Base-by-base conservation (phyloP, 192 early-diverging fungal species). In the Geosiphon pyriformis region DNA sequence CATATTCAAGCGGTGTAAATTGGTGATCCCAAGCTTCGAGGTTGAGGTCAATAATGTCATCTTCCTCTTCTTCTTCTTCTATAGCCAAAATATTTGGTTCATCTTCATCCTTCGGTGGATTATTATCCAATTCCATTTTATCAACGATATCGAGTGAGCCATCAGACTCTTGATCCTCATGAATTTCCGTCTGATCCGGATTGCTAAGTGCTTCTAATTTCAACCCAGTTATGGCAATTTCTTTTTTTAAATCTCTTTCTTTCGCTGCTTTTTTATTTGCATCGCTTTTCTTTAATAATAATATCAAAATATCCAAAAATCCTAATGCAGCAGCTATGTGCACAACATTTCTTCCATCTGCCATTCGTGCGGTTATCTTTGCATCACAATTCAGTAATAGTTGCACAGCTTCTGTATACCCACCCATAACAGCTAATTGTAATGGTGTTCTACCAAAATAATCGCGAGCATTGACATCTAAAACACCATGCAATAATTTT, bases 371-470 rank as follows among this genome's bases (percentile, higher is more conserved):
- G 4, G 37, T 61, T 6, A 61, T 61, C 12, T 26, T 61, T 30
- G 59, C 59, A 27, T 26, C 37, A 48, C 26, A 17, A 20, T 61
- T 4, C 29, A 61, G 22, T 27, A 61, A 47, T 47, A 47, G 1
- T 26, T 23, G 4, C 22, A 61, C 59, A 25, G 25, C 18, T 3
- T 25, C 42, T 1, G 25, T 42, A 61, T 46, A 33, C 18, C 37
- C 37, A 20, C 59, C 59, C 1, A 61, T 6, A 23, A 61, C 37
- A 26, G 59, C 59, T 17, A 61, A 61, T 47, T 61, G 59, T 17
- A 61, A 46, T 15, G 59, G 59, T 2, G 59, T 61, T 61, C 59
- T 61, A 46, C 59, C 59, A 42, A 61, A 25, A 48, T 46, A 46
- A 47, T 61, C 59, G 27, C 59, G 32, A 2, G 59, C 59, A 1